Percentiles rank a stretch among this genome's conserved stretches.
phyloP scores from a whole-genome alignment of 306 rosid genomes.

The Corylus americana region DNA sequence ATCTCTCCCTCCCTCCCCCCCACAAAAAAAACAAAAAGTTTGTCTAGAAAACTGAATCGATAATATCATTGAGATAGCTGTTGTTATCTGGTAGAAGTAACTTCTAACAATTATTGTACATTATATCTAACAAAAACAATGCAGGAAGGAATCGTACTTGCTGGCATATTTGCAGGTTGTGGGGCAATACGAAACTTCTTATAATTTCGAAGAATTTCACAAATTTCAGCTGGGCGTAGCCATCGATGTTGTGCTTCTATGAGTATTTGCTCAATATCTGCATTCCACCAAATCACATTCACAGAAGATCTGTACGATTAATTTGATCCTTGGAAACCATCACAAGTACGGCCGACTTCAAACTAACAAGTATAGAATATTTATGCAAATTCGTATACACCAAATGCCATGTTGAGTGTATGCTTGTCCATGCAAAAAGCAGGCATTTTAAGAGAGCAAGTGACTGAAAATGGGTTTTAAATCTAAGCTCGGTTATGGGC shows the following conservation, averaged over 20 bases:
- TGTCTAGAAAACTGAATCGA: slow-evolving; percentile 13
- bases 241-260: slow-evolving; percentile 84
- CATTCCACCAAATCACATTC: slow-evolving; percentile 28
- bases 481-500: neutral
- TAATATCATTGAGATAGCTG: neutral
- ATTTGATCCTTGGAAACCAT: neutral
- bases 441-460: neutral
- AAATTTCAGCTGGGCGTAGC: slow-evolving; percentile 90
- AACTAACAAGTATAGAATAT: neutral
- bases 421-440: neutral
- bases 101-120: neutral
- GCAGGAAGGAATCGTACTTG: slow-evolving; percentile 53
- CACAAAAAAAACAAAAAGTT: neutral
- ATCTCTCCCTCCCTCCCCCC: neutral
- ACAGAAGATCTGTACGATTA: slow-evolving; percentile 17
- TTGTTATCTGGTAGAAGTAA: slow-evolving; percentile 5
- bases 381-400: neutral
- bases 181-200: slow-evolving; percentile 50
- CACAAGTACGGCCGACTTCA: neutral
- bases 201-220: slow-evolving; percentile 73
- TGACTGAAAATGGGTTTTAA: neutral
- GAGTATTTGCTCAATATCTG: slow-evolving; percentile 65
- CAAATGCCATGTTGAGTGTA: neutral
- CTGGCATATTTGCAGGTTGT: slow-evolving; percentile 68
- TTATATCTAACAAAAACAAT: neutral